phyloP scores from a whole-genome alignment of 768 basidiomycete genomes.

The Solioccasus polychromus region DNA sequence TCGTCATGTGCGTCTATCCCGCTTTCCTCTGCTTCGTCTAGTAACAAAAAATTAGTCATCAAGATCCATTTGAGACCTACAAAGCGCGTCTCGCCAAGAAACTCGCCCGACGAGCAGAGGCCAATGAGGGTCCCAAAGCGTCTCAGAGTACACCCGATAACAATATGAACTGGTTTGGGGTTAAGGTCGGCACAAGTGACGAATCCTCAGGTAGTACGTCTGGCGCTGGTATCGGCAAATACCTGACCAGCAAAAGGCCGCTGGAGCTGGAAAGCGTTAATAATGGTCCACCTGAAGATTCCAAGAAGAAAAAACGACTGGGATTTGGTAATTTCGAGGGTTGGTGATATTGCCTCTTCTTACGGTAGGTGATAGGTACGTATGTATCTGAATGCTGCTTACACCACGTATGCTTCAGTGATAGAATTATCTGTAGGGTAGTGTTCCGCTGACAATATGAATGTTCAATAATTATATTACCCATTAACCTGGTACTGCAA shows the following conservation, averaged over 20 bases:
- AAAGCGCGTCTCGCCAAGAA: slow-evolving; percentile 80
- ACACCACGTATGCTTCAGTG: slow-evolving; percentile 11
- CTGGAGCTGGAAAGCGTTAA: slow-evolving; percentile 25
- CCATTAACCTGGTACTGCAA: slow-evolving; percentile 25
- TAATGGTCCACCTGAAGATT: slow-evolving; percentile 38
- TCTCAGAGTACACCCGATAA: slow-evolving; percentile 60
- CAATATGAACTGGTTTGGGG: slow-evolving; percentile 84
- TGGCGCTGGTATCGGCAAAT: slow-evolving; percentile 69
- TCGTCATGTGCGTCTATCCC: slow-evolving; percentile 67
- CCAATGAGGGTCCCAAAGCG: slow-evolving; percentile 28
- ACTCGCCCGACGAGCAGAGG: slow-evolving; percentile 45
- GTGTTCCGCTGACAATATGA: too few species aligned
- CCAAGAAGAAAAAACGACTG: slow-evolving; percentile 75
- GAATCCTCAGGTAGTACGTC: slow-evolving; percentile 29
- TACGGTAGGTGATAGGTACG: too few species aligned
- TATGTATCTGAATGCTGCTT: too few species aligned
- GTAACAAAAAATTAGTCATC: slow-evolving; percentile 51
- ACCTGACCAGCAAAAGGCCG: slow-evolving; percentile 58
- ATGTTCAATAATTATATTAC: background rate
- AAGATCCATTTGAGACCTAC: slow-evolving; percentile 95
- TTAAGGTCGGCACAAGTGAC: slow-evolving; percentile 62
- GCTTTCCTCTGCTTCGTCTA: background rate
- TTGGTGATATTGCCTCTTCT: slow-evolving; percentile 65
- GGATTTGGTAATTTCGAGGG: slow-evolving; percentile 92
- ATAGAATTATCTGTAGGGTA: slow-evolving; percentile 8